Conservation (phyloP, 1,139 yeast species). For the Zhuliangozyma blackwelliae region DNA sequence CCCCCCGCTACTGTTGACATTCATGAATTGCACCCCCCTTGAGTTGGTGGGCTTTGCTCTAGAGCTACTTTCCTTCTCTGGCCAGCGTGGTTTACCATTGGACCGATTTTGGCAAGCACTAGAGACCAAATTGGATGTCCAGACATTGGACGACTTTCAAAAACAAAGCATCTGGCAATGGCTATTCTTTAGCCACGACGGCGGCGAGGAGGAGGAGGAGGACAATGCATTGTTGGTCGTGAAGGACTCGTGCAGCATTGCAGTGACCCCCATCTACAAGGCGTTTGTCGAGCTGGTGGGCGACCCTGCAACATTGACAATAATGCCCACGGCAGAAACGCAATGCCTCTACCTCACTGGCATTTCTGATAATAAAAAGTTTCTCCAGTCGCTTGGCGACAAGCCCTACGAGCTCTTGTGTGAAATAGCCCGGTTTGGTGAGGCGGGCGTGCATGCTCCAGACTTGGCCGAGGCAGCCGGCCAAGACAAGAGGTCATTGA, state of each 20-base stretch:
- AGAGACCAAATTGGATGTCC: constrained; percentile 15
- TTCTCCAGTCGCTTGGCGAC: constrained; percentile 34
- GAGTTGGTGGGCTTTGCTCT: constrained; percentile 25
- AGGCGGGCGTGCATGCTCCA: constrained; percentile 54
- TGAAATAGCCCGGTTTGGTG: constrained; percentile 52
- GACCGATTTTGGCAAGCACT: constrained; percentile 29
- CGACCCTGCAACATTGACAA: constrained; percentile 12
- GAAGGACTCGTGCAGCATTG: constrained; percentile 9
- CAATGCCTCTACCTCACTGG: constrained; percentile 43
- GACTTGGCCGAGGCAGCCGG: constrained; percentile 52
- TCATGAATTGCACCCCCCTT: constrained; percentile 21
- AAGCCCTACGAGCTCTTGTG: constrained; percentile 38
- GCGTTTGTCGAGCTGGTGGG: constrained; percentile 15
- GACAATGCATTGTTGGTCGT: constrained; percentile 14
- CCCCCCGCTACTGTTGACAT: not conserved
- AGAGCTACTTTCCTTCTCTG: constrained; percentile 34
- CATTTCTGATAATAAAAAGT: constrained; percentile 28
- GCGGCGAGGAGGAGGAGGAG: constrained; percentile 12
- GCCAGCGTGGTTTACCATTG: constrained; percentile 28
- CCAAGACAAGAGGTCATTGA: constrained; percentile 71
- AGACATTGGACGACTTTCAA: constrained; percentile 27
- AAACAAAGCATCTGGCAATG: constrained; percentile 40
- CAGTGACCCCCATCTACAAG: constrained; percentile 17
- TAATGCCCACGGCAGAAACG: constrained; percentile 34
- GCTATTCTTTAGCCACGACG: constrained; percentile 24